These are phyloP conservation scores for Fusarium falciforme DNA, from an alignment of 2,329 filamentous ascomycete genomes.

Conservation along the genomic window DNA sequence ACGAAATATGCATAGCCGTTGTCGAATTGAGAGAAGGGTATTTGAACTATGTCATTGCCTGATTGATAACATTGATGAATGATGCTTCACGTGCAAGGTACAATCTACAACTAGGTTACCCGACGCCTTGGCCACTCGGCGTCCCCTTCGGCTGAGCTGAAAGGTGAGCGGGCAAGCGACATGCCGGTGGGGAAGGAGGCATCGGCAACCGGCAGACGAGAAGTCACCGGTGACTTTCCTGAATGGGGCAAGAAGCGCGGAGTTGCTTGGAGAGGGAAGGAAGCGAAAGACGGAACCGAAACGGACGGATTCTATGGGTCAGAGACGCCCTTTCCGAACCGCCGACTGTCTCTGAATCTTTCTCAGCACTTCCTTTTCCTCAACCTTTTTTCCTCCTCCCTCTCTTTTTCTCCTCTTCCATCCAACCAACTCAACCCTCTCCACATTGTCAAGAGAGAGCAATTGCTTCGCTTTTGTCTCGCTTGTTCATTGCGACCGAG, in stretches of 20 bases:
- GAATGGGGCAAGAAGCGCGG: constrained; percentile 27
- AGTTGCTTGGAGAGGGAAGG: constrained; percentile 15
- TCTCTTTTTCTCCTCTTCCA: constrained; percentile 1
- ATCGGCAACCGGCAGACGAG: constrained; percentile 11
- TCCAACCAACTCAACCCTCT: neutral
- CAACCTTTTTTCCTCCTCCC: constrained; percentile 24
- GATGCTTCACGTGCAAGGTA: constrained; percentile 11
- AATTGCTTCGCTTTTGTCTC: constrained; percentile 31
- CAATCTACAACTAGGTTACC: neutral
- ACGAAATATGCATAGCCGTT: constrained; percentile 1
- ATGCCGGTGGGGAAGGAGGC: constrained; percentile 4
- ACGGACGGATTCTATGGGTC: constrained; percentile 40
- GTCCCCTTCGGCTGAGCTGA: constrained; percentile 1
- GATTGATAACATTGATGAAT: neutral
- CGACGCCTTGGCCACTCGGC: constrained; percentile 1
- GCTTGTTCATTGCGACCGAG: constrained; percentile 28
- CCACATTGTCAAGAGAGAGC: neutral
- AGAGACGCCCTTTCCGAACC: constrained; percentile 40
- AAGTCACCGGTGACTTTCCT: constrained; percentile 29
- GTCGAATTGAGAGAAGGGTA: neutral
- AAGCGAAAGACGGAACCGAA: constrained; percentile 34
- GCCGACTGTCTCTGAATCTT: constrained; percentile 24
- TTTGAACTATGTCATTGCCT: neutral
- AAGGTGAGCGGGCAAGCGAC: constrained; percentile 2
- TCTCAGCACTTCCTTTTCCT: constrained; percentile 19